Conservation (phyloP, 352 stramenopile genomes). For the Pythium phragmitis region DNA sequence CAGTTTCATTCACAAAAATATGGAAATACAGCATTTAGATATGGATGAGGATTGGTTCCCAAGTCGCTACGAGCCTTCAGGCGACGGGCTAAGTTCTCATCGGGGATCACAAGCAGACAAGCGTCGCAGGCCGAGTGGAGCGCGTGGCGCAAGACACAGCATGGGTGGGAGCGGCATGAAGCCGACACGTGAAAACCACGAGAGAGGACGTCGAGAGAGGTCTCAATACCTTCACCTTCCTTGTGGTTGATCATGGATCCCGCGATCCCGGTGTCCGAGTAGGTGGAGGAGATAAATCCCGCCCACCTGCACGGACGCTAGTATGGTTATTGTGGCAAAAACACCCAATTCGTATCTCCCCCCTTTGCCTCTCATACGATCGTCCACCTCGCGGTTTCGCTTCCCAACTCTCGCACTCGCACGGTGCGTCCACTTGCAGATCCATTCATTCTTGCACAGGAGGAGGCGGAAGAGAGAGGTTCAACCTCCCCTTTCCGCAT, state of each 20-base stretch:
- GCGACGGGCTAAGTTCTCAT: conserved; percentile 61
- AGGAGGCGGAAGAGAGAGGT: conserved; percentile 6
- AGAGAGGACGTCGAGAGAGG: conserved; percentile 12
- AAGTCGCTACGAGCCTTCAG: conserved; percentile 24
- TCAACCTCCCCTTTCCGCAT: not conserved
- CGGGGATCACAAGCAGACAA: conserved; percentile 20
- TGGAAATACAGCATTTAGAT: conserved; percentile 15
- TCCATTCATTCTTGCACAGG: conserved; percentile 26
- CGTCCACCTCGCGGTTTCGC: conserved; percentile 5
- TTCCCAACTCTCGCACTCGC: conserved; percentile 20
- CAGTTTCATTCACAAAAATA: conserved; percentile 6
- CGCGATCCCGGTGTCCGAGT: conserved; percentile 64
- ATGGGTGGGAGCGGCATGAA: conserved; percentile 9
- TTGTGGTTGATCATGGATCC: conserved; percentile 81
- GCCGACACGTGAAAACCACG: conserved; percentile 3
- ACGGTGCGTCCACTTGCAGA: conserved; percentile 1
- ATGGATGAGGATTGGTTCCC: conserved; percentile 59
- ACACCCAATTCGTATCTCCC: not conserved
- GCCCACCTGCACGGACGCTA: conserved; percentile 35
- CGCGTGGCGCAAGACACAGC: conserved; percentile 20
- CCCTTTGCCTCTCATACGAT: not conserved
- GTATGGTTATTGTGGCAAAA: conserved; percentile 25
- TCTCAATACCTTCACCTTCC: conserved; percentile 69
- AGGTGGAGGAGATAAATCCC: not conserved
- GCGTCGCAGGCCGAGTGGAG: conserved; percentile 6